Evolutionary conservation across 179 eudicot species (phyloP).

Genomic region (Silene coronaria): DNA sequence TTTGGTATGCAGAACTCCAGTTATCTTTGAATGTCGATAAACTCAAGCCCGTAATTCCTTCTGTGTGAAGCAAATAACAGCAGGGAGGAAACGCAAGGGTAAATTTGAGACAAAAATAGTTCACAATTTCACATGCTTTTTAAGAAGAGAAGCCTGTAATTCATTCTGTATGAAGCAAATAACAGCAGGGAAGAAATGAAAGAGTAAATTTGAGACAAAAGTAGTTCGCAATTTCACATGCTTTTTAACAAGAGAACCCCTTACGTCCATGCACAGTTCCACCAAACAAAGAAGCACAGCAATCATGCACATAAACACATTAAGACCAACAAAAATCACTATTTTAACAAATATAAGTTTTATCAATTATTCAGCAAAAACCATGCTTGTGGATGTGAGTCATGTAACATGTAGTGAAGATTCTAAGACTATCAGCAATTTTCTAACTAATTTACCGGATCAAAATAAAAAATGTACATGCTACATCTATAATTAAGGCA

Average conservation of each 20-base stretch:
- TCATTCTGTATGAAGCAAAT: constrained; percentile 49
- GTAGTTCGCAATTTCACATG: not conserved
- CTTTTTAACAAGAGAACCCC: not conserved
- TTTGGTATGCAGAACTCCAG: constrained; percentile 76
- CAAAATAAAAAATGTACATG: not conserved
- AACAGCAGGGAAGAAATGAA: constrained; percentile 12
- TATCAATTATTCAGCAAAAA: not conserved
- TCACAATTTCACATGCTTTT: not conserved
- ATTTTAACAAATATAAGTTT: not conserved
- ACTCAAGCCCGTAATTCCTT: constrained; percentile 87
- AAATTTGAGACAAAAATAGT: constrained; percentile 2
- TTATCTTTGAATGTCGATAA: constrained; percentile 65
- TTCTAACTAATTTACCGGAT: not conserved
- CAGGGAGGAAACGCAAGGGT: constrained; percentile 9
- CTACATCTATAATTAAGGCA: not conserved
- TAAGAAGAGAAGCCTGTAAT: constrained; percentile 50
- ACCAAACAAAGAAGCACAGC: not conserved
- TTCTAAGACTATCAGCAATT: not conserved
- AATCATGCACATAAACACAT: not conserved
- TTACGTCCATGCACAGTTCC: constrained; percentile 5
- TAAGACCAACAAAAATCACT: not conserved
- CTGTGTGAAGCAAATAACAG: constrained; percentile 35
- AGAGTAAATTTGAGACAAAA: constrained; percentile 7
- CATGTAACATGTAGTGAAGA: not conserved
- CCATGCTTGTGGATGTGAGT: not conserved